phyloP scores from a whole-genome alignment of 2,329 filamentous ascomycete species.

The Chaetomium sp. region DNA sequence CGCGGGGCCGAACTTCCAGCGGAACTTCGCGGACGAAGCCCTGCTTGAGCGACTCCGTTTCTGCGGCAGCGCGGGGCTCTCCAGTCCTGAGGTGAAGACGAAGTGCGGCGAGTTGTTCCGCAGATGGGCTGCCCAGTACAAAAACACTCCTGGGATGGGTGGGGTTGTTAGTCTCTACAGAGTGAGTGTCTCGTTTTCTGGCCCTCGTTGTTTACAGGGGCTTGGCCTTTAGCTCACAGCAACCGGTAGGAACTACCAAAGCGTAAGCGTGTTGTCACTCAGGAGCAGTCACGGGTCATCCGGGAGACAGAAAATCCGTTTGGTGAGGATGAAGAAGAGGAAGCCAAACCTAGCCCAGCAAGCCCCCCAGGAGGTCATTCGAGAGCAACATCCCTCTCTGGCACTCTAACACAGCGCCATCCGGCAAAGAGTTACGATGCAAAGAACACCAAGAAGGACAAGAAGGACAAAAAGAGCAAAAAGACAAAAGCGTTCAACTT shows the following conservation, averaged over 20 bases:
- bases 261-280: constrained; percentile 64
- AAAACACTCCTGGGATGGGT: constrained; percentile 71
- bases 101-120: constrained; percentile 85
- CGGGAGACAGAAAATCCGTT: constrained; percentile 73
- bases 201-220: too few species aligned
- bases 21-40: constrained; percentile 82
- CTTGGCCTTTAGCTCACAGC: neutral
- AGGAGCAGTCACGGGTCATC: constrained; percentile 76
- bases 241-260: constrained; percentile 50
- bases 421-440: constrained; percentile 1
- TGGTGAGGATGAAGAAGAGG: constrained; percentile 53
- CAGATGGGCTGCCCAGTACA: constrained; percentile 80
- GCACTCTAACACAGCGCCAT: constrained; percentile 11
- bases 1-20: constrained; percentile 79
- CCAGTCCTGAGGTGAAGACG: constrained; percentile 76
- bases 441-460: constrained; percentile 44
- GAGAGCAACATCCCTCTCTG: constrained; percentile 20
- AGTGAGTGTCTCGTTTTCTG: constrained; percentile 29
- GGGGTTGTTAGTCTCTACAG: constrained; percentile 72
- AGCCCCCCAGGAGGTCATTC: constrained; percentile 27
- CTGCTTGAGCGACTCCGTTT: constrained; percentile 86
- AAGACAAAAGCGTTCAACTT: constrained; percentile 68
- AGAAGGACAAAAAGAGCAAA: constrained; percentile 48
- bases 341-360: constrained; percentile 26
- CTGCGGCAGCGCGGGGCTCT: constrained; percentile 75